Percentiles rank a stretch among this genome's conserved stretches.
Conservation (phyloP, 805 yeast genomes). For the Kazachstania kunashirensis region DNA sequence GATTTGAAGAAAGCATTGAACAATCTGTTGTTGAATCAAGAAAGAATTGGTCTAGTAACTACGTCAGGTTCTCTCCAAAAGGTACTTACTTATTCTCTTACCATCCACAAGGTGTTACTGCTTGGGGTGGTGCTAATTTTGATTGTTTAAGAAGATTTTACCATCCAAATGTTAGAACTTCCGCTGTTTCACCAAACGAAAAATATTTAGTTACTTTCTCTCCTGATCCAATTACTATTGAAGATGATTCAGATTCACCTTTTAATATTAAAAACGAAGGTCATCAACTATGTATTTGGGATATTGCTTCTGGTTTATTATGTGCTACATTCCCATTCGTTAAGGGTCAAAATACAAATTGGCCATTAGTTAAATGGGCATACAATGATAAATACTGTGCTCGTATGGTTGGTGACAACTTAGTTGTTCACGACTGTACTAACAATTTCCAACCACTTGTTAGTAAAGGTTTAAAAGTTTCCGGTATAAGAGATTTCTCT, state of each 20-base stretch:
- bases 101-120: constrained; percentile 89
- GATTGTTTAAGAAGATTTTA: constrained; percentile 64
- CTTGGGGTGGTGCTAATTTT: constrained; percentile 89
- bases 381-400: constrained; percentile 88
- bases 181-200: constrained; percentile 90
- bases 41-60: constrained; percentile 77
- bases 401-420: constrained; percentile 85
- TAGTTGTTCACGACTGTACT: constrained; percentile 79
- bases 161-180: constrained; percentile 81
- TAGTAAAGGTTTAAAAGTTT: constrained; percentile 73
- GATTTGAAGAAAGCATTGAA: constrained; percentile 46
- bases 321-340: constrained; percentile 87
- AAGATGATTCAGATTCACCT: constrained; percentile 59
- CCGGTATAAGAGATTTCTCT: constrained; percentile 82
- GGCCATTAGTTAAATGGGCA: constrained; percentile 98
- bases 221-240: constrained; percentile 64
- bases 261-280: constrained; percentile 84
- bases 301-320: constrained; percentile 70
- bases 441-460: constrained; percentile 70
- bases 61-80: constrained; percentile 83
- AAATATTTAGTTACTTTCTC: constrained; percentile 84
- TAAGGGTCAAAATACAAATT: constrained; percentile 56
- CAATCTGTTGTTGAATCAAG: constrained; percentile 73
- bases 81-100: constrained; percentile 82
- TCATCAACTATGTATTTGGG: constrained; percentile 91